Conservation (phyloP, 1,139 yeast species). For the Hemisphaericaspora xylofermentans region DNA sequence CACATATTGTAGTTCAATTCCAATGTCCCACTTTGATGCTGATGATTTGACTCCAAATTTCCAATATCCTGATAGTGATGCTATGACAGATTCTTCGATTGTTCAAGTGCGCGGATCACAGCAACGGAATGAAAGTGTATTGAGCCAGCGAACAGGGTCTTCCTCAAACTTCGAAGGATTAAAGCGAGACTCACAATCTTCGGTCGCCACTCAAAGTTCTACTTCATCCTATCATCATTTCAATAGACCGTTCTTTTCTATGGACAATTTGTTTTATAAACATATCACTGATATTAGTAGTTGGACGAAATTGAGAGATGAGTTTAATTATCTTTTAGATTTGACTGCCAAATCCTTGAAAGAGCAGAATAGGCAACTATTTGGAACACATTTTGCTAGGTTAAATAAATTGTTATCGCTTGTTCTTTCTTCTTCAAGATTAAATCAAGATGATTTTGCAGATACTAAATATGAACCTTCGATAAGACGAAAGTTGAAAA, state of each 20-base stretch:
- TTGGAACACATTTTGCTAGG: constrained; percentile 50
- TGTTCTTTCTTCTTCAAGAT: constrained; percentile 51
- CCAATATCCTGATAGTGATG: constrained; percentile 29
- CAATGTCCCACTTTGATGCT: constrained; percentile 33
- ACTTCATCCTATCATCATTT: constrained; percentile 41
- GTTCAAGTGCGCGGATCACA: constrained; percentile 14
- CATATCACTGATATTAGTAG: constrained; percentile 56
- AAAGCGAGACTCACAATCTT: constrained; percentile 42
- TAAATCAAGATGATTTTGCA: constrained; percentile 50
- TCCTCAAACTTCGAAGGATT: constrained; percentile 25
- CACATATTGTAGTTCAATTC: constrained; percentile 56
- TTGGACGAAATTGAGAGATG: constrained; percentile 55
- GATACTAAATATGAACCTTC: constrained; percentile 45
- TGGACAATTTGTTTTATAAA: constrained; percentile 50
- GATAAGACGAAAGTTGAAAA: constrained; percentile 48
- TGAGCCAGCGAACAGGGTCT: constrained; percentile 11
- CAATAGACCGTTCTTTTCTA: constrained; percentile 40
- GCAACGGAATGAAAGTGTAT: constrained; percentile 9
- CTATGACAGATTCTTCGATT: constrained; percentile 25
- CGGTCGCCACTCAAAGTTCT: constrained; percentile 28
- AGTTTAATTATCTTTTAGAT: constrained; percentile 46
- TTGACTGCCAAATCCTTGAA: constrained; percentile 48
- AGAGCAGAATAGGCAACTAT: constrained; percentile 49
- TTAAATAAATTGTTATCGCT: constrained; percentile 49
- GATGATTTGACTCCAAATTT: constrained; percentile 21